Conservation (phyloP, 2,329 filamentous ascomycete species). For the Diaporthe ilicicola region DNA sequence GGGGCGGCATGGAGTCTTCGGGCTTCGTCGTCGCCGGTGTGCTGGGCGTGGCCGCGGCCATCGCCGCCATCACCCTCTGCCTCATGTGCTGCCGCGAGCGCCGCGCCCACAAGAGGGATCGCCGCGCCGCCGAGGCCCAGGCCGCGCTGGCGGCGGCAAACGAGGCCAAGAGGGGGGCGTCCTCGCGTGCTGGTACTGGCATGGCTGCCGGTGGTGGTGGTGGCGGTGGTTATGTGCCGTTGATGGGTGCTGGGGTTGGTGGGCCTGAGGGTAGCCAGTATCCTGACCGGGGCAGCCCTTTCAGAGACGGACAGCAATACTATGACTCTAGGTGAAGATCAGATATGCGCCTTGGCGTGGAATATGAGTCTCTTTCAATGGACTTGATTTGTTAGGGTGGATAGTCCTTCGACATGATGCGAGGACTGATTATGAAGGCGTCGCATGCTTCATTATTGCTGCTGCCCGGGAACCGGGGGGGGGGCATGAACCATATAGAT, state of each 20-base stretch:
- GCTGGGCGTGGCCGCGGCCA: conserved; percentile 52
- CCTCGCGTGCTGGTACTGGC: neutral
- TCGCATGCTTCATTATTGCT: too few species aligned
- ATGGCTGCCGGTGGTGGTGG: too few species aligned
- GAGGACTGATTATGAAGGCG: neutral
- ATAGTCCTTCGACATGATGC: neutral
- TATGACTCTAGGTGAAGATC: neutral
- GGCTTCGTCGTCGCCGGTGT: conserved; percentile 58
- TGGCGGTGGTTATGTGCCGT: neutral
- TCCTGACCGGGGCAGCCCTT: neutral
- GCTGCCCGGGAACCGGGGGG: neutral
- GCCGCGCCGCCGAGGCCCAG: conserved; percentile 58
- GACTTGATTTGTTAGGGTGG: too few species aligned
- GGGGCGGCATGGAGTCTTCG: conserved; percentile 50
- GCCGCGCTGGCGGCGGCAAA: conserved; percentile 36
- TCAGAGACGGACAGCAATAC: conserved; percentile 4
- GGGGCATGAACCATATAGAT: neutral
- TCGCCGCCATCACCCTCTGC: conserved; percentile 51
- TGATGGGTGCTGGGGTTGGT: neutral
- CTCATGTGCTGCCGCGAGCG: conserved; percentile 63
- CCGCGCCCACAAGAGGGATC: conserved; percentile 51
- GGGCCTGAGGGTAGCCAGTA: neutral
- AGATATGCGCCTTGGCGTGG: neutral
- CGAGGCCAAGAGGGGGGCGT: conserved; percentile 1
- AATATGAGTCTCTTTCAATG: neutral